phyloP scores from a whole-genome alignment of 306 rosid genomes.

The Lathyrus tuberosus region DNA sequence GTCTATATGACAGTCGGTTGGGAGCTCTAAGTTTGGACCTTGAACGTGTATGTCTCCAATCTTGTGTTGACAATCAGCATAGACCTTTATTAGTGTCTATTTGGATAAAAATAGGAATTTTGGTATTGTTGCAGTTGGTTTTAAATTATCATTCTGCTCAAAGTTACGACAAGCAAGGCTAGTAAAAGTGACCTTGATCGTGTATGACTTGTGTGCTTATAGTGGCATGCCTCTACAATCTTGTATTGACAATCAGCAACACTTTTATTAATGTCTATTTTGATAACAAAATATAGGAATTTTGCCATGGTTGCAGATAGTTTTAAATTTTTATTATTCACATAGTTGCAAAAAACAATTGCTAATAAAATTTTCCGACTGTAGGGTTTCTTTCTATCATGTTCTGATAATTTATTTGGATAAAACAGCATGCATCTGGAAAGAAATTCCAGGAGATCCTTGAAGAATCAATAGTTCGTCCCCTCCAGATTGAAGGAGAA shows the following conservation, averaged over 20 bases:
- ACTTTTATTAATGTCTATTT: background rate
- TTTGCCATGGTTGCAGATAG: background rate
- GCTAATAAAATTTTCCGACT: background rate
- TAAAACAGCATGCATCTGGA: slow-evolving; percentile 83
- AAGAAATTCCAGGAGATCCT: slow-evolving; percentile 90
- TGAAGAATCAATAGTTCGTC: slow-evolving; percentile 83
- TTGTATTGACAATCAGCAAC: background rate
- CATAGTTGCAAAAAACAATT: slow-evolving; percentile 19
- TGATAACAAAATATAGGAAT: slow-evolving; percentile 16
- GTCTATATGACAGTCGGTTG: slow-evolving; percentile 13
- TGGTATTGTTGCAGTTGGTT: background rate
- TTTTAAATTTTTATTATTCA: slow-evolving; percentile 1
- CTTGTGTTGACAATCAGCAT: background rate
- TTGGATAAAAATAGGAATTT: slow-evolving; percentile 21
- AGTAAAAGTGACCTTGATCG: no score
- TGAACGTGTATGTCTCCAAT: background rate
- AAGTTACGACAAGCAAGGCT: slow-evolving; percentile 17
- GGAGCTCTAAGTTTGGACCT: slow-evolving; percentile 32
- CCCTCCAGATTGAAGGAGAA: slow-evolving; percentile 89
- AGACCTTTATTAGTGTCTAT: slow-evolving; percentile 7
- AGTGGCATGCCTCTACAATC: background rate
- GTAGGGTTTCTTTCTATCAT: slow-evolving; percentile 32
- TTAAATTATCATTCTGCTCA: background rate
- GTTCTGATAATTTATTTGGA: slow-evolving; percentile 49
- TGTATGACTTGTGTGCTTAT: background rate